These are phyloP conservation scores for Penicillium sp. DNA, from an alignment of 2,329 filamentous ascomycete species.

Conservation along the genomic window DNA sequence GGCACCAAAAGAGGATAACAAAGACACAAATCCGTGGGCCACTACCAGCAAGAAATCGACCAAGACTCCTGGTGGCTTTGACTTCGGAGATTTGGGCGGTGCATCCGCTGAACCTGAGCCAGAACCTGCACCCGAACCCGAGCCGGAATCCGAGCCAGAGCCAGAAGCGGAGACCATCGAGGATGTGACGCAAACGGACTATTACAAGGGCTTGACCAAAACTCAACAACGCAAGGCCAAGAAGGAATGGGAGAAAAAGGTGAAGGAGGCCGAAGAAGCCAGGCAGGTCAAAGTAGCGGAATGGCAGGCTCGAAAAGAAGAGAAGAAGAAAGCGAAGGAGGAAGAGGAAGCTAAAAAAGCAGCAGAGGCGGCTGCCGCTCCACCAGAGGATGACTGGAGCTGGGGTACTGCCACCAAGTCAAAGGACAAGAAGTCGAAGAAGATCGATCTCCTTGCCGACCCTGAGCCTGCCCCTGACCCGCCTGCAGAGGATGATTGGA, in stretches of 20 bases:
- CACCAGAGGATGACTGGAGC: slow-evolving; percentile 27
- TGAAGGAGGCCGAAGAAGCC: slow-evolving; percentile 15
- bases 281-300: slow-evolving; percentile 2
- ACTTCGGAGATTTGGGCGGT: slow-evolving; percentile 41
- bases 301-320: slow-evolving; percentile 12
- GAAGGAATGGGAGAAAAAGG: slow-evolving; percentile 27
- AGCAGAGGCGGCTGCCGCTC: slow-evolving; percentile 8
- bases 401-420: slow-evolving; percentile 26
- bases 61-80: slow-evolving; percentile 36
- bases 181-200: slow-evolving; percentile 30
- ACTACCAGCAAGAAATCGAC: slow-evolving; percentile 30
- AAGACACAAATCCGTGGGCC: slow-evolving; percentile 41
- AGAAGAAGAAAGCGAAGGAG: slow-evolving; percentile 22
- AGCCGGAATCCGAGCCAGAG: slow-evolving; percentile 15
- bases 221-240: slow-evolving; percentile 31
- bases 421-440: slow-evolving; percentile 34
- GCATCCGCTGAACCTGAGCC: slow-evolving; percentile 33
- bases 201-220: slow-evolving; percentile 24
- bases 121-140: slow-evolving; percentile 20
- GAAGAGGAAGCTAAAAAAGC: slow-evolving; percentile 13
- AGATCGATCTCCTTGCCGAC: slow-evolving; percentile 23
- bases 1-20: slow-evolving; percentile 26
- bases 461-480: slow-evolving; percentile 27
- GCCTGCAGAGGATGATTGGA: slow-evolving; percentile 35
- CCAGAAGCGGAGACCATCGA: slow-evolving; percentile 22